Conservation (phyloP, 2,329 filamentous ascomycete species). For the Diaporthe amygdali region DNA sequence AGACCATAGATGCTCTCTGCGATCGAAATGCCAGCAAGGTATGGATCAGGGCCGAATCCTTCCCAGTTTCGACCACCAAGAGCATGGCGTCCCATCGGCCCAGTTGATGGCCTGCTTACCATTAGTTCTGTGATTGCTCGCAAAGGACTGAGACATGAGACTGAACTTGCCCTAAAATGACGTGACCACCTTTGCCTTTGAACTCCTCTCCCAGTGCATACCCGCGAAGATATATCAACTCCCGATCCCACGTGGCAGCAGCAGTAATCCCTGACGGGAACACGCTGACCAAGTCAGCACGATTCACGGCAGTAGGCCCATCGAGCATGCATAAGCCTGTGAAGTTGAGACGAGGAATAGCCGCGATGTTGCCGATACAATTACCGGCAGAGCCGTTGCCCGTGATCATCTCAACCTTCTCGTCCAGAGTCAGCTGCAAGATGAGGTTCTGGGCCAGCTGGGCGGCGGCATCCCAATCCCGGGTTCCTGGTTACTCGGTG, state of each 20-base stretch:
- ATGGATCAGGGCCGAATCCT: constrained; percentile 80
- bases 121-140: constrained; percentile 41
- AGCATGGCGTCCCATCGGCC: not conserved
- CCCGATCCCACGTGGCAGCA: constrained; percentile 79
- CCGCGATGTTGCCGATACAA: not conserved
- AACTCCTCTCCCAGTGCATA: constrained; percentile 73
- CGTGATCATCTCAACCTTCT: not conserved
- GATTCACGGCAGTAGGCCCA: not conserved
- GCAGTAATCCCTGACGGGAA: constrained; percentile 82
- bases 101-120: constrained; percentile 57
- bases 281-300: constrained; percentile 58
- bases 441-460: not conserved
- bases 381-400: not conserved
- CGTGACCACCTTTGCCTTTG: constrained; percentile 72
- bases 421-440: constrained; percentile 1
- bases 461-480: not conserved
- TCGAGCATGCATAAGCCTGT: not conserved
- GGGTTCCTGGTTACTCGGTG: not conserved
- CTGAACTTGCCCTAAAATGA: constrained; percentile 63
- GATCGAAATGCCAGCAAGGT: constrained; percentile 68
- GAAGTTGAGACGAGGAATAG: not conserved
- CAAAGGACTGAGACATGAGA: not conserved
- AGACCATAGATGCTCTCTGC: constrained; percentile 65
- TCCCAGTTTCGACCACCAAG: constrained; percentile 78
- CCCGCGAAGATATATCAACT: constrained; percentile 74